Percentiles rank a stretch among this genome's conserved stretches.
Conservation (phyloP, 2,329 filamentous ascomycete species). For the Talaromyces amestolkiae region DNA sequence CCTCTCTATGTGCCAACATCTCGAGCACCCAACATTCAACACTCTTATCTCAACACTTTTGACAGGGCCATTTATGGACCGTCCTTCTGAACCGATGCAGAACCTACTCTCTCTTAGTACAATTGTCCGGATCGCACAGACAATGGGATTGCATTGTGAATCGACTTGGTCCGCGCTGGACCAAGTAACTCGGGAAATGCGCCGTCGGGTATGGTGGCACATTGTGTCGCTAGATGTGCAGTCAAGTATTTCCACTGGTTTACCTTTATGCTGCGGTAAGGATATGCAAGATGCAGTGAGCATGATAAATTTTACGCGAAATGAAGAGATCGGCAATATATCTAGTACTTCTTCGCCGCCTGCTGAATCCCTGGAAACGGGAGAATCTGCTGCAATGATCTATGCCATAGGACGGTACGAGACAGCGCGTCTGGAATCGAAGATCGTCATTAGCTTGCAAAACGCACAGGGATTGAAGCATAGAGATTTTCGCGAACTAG, state of each 20-base stretch:
- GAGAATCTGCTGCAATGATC: slow-evolving; percentile 10
- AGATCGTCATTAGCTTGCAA: neutral
- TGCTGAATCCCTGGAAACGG: neutral
- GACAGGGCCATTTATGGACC: slow-evolving; percentile 15
- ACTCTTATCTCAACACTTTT: slow-evolving; percentile 23
- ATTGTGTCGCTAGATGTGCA: slow-evolving; percentile 26
- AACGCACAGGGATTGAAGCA: neutral
- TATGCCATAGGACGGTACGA: slow-evolving; percentile 13
- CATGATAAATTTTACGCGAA: neutral
- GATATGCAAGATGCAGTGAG: neutral
- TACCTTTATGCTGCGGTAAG: slow-evolving; percentile 20
- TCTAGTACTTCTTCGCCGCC: neutral
- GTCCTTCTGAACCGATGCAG: neutral
- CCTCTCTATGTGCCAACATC: slow-evolving; percentile 19
- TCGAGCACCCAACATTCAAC: slow-evolving; percentile 23
- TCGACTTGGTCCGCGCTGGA: neutral
- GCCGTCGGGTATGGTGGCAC: slow-evolving; percentile 24
- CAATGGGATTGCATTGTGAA: slow-evolving; percentile 24
- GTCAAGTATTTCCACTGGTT: slow-evolving; percentile 23
- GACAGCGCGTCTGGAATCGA: neutral
- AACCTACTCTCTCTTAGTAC: slow-evolving; percentile 17
- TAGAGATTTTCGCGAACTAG: neutral
- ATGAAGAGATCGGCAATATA: neutral
- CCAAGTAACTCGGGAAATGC: slow-evolving; percentile 12
- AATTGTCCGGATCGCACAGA: slow-evolving; percentile 22